These are phyloP conservation scores for Lyophyllum atratum DNA, from an alignment of 768 basidiomycete species.

Conservation along the genomic window DNA sequence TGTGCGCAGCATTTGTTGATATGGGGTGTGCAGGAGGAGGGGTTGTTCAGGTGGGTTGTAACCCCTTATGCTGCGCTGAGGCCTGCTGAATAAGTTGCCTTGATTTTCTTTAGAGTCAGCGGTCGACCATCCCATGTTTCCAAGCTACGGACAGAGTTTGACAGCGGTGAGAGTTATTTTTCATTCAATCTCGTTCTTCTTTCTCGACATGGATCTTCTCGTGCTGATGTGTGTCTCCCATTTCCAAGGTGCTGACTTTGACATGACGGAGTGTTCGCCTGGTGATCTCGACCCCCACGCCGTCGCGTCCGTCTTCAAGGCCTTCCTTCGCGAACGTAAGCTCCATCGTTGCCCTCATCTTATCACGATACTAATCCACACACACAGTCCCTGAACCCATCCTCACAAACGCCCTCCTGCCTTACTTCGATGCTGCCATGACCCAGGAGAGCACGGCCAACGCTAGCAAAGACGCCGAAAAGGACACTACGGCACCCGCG, in stretches of 20 bases:
- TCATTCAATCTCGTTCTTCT: constrained; percentile 2
- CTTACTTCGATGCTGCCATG: constrained; percentile 80
- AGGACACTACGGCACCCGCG: constrained; percentile 16
- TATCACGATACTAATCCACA: constrained; percentile 1
- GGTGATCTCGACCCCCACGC: constrained; percentile 94
- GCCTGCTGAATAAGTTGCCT: constrained; percentile 11
- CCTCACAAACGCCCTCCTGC: constrained; percentile 68
- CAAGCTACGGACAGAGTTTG: constrained; percentile 78
- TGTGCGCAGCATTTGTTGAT: constrained; percentile 80
- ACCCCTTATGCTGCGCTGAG: neutral
- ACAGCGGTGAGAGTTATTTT: constrained; percentile 50
- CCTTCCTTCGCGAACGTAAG: constrained; percentile 90
- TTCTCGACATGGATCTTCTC: neutral
- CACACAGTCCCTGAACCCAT: constrained; percentile 84
- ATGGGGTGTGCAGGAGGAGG: constrained; percentile 88
- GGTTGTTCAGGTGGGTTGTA: constrained; percentile 74
- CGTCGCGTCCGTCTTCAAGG: constrained; percentile 91
- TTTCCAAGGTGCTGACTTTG: constrained; percentile 79
- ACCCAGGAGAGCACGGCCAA: constrained; percentile 50
- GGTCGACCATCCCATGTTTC: constrained; percentile 83
- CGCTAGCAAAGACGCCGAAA: constrained; percentile 22
- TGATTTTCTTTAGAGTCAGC: constrained; percentile 56
- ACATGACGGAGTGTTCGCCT: constrained; percentile 75
- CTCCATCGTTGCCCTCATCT: constrained; percentile 14
- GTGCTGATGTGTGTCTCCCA: constrained; percentile 11